phyloP scores from a whole-genome alignment of 2,329 filamentous ascomycete genomes.

The Fusarium xyrophilum region DNA sequence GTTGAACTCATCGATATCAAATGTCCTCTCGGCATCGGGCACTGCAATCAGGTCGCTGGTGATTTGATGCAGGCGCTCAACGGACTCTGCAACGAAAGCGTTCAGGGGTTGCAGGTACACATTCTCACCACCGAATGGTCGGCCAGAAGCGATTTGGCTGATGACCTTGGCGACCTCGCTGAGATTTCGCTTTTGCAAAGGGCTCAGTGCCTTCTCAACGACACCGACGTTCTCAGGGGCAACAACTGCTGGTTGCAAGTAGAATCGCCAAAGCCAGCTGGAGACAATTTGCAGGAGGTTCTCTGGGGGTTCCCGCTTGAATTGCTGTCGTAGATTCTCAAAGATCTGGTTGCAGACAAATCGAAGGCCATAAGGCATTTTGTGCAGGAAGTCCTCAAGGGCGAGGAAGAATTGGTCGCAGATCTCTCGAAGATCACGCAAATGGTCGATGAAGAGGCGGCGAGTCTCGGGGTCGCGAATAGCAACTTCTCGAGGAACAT shows the following conservation, averaged over 20 bases:
- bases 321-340: constrained; percentile 76
- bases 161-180: constrained; percentile 91
- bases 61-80: constrained; percentile 78
- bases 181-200: constrained; percentile 91
- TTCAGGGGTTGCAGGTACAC: constrained; percentile 96
- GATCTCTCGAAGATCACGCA: constrained; percentile 93
- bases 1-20: constrained; percentile 99
- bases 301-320: constrained; percentile 79
- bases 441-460: constrained; percentile 89
- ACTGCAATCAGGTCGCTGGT: constrained; percentile 82
- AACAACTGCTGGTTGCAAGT: constrained; percentile 87
- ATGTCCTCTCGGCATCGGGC: constrained; percentile 85
- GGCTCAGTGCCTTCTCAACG: constrained; percentile 85
- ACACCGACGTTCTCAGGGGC: constrained; percentile 93
- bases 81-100: constrained; percentile 84
- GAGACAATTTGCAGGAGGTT: constrained; percentile 83
- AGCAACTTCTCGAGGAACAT: constrained; percentile 90
- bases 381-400: constrained; percentile 81
- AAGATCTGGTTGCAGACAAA: constrained; percentile 89
- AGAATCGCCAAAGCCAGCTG: constrained; percentile 93
- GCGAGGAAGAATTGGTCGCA: constrained; percentile 86
- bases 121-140: constrained; percentile 91
- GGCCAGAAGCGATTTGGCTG: constrained; percentile 84
- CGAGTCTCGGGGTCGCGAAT: constrained; percentile 94
- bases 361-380: constrained; percentile 91